Evolutionary conservation across 495 filamentous ascomycete genomes (phyloP).

Genomic region (Neurospora terricola): DNA sequence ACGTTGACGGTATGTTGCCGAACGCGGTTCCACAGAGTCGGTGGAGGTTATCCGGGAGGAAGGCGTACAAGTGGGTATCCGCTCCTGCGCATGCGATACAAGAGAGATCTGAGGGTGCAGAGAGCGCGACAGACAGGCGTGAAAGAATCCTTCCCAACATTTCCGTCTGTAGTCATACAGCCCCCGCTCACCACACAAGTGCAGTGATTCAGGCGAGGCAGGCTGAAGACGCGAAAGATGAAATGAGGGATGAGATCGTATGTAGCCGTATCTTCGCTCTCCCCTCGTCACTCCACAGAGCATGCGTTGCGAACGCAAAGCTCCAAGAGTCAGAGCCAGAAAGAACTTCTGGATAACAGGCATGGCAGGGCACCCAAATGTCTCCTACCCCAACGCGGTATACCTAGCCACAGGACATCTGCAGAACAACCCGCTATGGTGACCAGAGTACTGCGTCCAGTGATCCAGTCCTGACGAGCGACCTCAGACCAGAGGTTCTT

Average conservation of each 20-base stretch:
- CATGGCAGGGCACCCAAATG: conserved; percentile 15
- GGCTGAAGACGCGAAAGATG: conserved; percentile 7
- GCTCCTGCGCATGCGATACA: background rate
- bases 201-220: conserved; percentile 37
- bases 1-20: conserved; percentile 33
- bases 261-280: conserved; percentile 32
- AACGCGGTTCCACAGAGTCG: conserved; percentile 28
- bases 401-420: conserved; percentile 22
- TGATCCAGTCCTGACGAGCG: conserved; percentile 50
- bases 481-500: conserved; percentile 51
- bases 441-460: conserved; percentile 55
- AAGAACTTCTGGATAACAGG: conserved; percentile 10
- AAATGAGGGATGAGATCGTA: conserved; percentile 28
- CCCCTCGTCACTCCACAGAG: conserved; percentile 21
- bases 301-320: conserved; percentile 2
- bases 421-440: conserved; percentile 32
- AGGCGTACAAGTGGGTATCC: background rate
- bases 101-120: conserved; percentile 20
- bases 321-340: background rate
- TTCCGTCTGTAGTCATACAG: conserved; percentile 30
- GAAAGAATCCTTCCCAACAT: conserved; percentile 17
- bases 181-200: conserved; percentile 24
- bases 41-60: conserved; percentile 2
- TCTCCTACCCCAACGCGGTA: conserved; percentile 23
- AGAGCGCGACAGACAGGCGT: conserved; percentile 26